Conservation (phyloP, 2,329 filamentous ascomycete genomes). For the Leptographium galeiforme region DNA sequence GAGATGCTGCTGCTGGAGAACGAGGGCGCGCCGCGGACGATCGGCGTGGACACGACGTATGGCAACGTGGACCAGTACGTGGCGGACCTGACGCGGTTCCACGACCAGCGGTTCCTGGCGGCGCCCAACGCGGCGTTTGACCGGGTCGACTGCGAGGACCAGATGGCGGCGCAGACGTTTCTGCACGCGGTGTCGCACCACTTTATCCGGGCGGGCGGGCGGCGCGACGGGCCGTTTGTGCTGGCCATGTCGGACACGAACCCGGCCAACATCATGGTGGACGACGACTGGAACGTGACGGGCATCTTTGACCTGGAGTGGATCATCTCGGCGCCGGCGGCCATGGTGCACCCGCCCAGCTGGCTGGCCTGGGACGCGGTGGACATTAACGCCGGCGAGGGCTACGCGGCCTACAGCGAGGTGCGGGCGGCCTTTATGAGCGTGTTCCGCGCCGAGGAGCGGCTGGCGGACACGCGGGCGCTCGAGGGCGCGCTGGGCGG, state of each 20-base stretch:
- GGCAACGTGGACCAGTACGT: conserved; percentile 16
- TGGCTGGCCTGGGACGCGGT: conserved; percentile 16
- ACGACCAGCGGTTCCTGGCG: conserved; percentile 15
- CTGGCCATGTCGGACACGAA: conserved; percentile 17
- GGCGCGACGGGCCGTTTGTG: conserved; percentile 13
- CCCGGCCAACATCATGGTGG: conserved; percentile 18
- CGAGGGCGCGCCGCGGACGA: conserved; percentile 16
- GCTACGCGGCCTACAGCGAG: conserved; percentile 4
- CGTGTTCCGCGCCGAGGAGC: conserved; percentile 3
- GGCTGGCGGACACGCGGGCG: background rate
- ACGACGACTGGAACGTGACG: conserved; percentile 19
- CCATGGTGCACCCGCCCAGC: conserved; percentile 16
- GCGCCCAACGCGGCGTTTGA: conserved; percentile 13
- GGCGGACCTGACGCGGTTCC: conserved; percentile 15
- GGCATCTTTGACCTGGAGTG: conserved; percentile 18
- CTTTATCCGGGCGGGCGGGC: background rate
- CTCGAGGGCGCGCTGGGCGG: background rate
- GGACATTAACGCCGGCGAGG: conserved; percentile 4
- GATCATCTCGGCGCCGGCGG: conserved; percentile 16
- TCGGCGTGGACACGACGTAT: conserved; percentile 18
- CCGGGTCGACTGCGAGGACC: background rate
- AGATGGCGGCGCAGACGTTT: background rate
- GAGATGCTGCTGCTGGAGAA: conserved; percentile 18
- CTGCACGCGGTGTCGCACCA: conserved; percentile 1
- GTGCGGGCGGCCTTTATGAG: conserved; percentile 8